phyloP scores from a whole-genome alignment of 768 basidiomycete genomes.

The Lactifluus hygrophoroides region DNA sequence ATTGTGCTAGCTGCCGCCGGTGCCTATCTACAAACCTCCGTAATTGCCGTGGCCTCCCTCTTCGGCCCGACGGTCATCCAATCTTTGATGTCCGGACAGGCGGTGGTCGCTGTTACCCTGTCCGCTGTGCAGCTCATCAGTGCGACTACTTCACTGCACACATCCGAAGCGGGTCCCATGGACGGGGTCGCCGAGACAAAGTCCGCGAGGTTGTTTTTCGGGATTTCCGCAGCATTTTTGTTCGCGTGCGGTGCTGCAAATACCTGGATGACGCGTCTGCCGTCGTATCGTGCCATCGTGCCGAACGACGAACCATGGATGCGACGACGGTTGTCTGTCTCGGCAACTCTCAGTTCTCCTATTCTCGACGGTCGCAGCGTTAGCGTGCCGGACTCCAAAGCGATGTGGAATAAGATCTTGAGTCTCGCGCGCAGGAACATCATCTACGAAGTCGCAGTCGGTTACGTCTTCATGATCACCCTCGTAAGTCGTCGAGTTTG shows the following conservation, averaged over 20 bases:
- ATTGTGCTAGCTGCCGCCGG: conserved; percentile 51
- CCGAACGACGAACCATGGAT: conserved; percentile 32
- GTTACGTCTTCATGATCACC: conserved; percentile 71
- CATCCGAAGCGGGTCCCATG: conserved; percentile 15
- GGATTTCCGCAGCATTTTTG: conserved; percentile 59
- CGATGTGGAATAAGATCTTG: conserved; percentile 31
- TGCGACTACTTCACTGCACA: conserved; percentile 45
- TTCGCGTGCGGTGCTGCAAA: conserved; percentile 46
- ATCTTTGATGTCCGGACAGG: conserved; percentile 75
- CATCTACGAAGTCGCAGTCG: conserved; percentile 61
- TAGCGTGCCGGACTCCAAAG: conserved; percentile 30
- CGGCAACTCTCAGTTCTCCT: conserved; percentile 30
- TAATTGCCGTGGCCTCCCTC: conserved; percentile 72
- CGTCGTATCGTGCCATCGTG: conserved; percentile 49
- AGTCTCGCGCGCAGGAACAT: conserved; percentile 56
- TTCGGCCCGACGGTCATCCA: conserved; percentile 71
- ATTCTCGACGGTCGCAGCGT: conserved; percentile 27
- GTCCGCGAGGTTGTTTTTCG: conserved; percentile 71
- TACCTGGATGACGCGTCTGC: conserved; percentile 46
- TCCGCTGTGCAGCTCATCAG: conserved; percentile 69
- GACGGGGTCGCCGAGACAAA: conserved; percentile 50
- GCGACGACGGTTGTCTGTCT: conserved; percentile 23
- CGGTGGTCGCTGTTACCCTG: conserved; percentile 74
- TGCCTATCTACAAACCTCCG: conserved; percentile 68
- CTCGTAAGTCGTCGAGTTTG: conserved; percentile 42